These are phyloP conservation scores for Beta macrorhiza DNA, from an alignment of 179 eudicot species.

Conservation along the genomic window DNA sequence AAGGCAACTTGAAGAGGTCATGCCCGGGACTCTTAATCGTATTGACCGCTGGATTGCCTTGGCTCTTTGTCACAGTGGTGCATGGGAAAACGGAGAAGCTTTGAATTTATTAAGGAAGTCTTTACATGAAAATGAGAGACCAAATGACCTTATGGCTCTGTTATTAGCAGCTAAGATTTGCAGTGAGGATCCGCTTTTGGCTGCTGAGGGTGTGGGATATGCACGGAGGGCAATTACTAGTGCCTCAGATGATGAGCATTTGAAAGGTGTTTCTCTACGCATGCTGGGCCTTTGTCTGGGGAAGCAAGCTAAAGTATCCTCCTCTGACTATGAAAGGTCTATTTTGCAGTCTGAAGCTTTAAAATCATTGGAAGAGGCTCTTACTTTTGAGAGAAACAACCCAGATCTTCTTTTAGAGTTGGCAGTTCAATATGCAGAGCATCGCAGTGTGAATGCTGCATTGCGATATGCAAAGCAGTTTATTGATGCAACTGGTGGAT, in stretches of 20 bases:
- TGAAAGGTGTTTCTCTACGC: slow-evolving; percentile 43
- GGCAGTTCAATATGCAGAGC: slow-evolving; percentile 48
- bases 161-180: slow-evolving; percentile 48
- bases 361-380: slow-evolving; percentile 46
- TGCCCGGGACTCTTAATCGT: slow-evolving; percentile 47
- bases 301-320: slow-evolving; percentile 43
- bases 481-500: slow-evolving; percentile 53
- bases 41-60: slow-evolving; percentile 48
- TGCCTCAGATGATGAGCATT: slow-evolving; percentile 40
- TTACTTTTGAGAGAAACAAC: slow-evolving; percentile 32
- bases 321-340: slow-evolving; percentile 51
- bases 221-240: slow-evolving; percentile 39
- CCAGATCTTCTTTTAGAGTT: slow-evolving; percentile 44
- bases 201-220: slow-evolving; percentile 45
- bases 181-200: slow-evolving; percentile 39
- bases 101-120: slow-evolving; percentile 44
- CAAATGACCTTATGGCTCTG: slow-evolving; percentile 39
- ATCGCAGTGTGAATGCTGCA: slow-evolving; percentile 42
- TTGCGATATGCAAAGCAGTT: slow-evolving; percentile 42
- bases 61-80: slow-evolving; percentile 46
- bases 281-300: slow-evolving; percentile 45
- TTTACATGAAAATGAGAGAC: slow-evolving; percentile 46
- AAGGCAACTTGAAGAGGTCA: slow-evolving; percentile 48
- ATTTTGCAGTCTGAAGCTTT: slow-evolving; percentile 44
- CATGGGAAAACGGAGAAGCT: slow-evolving; percentile 41